phyloP scores from a whole-genome alignment of 495 filamentous ascomycete species.

The Lophium mytilinum region DNA sequence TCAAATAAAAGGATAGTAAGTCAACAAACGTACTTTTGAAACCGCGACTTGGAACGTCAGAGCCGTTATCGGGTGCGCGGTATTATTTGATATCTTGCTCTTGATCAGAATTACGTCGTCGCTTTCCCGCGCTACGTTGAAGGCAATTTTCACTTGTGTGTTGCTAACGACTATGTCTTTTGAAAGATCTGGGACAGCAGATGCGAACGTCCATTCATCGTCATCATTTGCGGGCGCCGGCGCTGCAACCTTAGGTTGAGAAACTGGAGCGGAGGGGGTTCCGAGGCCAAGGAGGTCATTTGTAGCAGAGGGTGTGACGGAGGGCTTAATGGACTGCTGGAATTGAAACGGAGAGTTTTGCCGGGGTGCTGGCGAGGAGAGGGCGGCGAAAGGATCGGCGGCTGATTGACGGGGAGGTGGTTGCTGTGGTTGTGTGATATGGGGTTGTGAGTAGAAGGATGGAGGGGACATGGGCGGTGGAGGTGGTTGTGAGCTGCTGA shows the following conservation, averaged over 20 bases:
- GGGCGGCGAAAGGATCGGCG: constrained; percentile 35
- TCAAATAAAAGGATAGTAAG: too few species aligned
- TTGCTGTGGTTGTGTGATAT: constrained; percentile 16
- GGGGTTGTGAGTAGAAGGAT: constrained; percentile 32
- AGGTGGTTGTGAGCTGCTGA: constrained; percentile 20
- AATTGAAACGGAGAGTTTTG: constrained; percentile 37
- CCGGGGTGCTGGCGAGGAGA: constrained; percentile 26
- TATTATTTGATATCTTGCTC: constrained; percentile 70
- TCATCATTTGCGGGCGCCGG: constrained; percentile 38
- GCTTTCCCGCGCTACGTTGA: constrained; percentile 37
- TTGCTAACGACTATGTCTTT: constrained; percentile 56
- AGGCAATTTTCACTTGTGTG: constrained; percentile 47
- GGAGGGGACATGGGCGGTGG: constrained; percentile 28
- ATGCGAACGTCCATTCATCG: constrained; percentile 93
- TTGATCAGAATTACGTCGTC: constrained; percentile 49
- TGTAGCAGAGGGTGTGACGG: constrained; percentile 7
- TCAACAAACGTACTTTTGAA: constrained; percentile 59
- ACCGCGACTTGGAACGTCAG: constrained; percentile 89
- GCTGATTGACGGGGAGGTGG: constrained; percentile 30
- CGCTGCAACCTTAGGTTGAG: constrained; percentile 29
- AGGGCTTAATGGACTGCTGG: constrained; percentile 30
- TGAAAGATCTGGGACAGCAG: constrained; percentile 64
- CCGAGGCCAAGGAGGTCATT: constrained; percentile 17
- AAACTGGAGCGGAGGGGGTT: constrained; percentile 4
- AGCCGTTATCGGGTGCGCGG: constrained; percentile 59